phyloP scores from a whole-genome alignment of 2,329 filamentous ascomycete species.

The Trichoderma atroviride region DNA sequence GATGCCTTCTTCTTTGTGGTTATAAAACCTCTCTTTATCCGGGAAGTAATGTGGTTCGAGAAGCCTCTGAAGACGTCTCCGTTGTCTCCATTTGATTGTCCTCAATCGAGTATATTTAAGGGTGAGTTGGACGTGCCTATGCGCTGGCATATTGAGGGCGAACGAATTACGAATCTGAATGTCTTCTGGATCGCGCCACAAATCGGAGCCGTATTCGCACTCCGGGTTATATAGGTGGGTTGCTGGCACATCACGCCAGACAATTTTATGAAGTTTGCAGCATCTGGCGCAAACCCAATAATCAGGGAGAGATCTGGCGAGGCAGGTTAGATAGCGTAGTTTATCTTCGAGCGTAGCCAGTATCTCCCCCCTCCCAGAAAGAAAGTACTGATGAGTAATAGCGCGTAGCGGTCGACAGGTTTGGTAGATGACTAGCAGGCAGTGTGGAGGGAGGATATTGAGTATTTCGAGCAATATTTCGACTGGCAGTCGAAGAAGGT shows the following conservation, averaged over 20 bases:
- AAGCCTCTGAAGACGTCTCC: not conserved
- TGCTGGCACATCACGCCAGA: not conserved
- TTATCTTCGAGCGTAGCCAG: not conserved
- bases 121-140: constrained; percentile 11
- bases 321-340: constrained; percentile 2
- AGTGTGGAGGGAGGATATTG: not conserved
- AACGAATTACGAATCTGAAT: not conserved
- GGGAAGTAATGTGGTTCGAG: not conserved
- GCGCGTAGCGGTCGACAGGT: not conserved
- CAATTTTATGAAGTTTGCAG: not conserved
- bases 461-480: not conserved
- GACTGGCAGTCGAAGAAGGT: constrained; percentile 4
- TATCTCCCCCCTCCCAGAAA: not conserved
- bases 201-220: not conserved
- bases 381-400: not conserved
- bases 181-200: not conserved
- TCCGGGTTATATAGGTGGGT: not conserved
- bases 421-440: not conserved
- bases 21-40: not conserved
- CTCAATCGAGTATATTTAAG: not conserved
- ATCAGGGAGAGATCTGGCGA: constrained; percentile 1
- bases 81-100: not conserved
- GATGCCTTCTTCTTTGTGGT: not conserved
- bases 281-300: constrained; percentile 3
- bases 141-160: not conserved